These are phyloP conservation scores for Fagus crenata DNA, from an alignment of 306 rosid species.

Conservation along the genomic window DNA sequence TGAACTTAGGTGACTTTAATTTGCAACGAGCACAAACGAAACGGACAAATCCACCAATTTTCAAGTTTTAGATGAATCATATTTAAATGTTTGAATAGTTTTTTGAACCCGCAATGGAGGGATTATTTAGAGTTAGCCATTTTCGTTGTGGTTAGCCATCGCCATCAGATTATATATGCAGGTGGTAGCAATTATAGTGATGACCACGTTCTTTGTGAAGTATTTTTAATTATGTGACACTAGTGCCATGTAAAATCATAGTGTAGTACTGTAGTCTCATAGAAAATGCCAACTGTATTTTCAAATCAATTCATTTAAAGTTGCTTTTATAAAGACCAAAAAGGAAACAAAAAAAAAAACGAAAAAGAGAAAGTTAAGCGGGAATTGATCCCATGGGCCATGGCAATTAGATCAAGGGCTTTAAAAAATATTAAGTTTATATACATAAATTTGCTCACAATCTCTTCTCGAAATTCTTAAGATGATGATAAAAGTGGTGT, in stretches of 20 bases:
- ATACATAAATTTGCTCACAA: no score
- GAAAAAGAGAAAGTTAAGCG: not conserved
- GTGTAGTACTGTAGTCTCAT: not conserved
- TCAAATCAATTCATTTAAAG: not conserved
- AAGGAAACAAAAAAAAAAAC: not conserved
- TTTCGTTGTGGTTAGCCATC: not conserved
- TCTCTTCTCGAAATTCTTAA: no score
- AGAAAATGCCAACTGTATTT: not conserved
- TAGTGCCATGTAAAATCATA: no score
- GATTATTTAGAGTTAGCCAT: not conserved
- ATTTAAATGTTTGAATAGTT: not conserved
- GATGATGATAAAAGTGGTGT: no score
- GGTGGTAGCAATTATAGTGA: not conserved
- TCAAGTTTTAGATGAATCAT: not conserved
- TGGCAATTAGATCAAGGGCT: no score
- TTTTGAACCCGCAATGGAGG: not conserved
- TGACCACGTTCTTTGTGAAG: not conserved
- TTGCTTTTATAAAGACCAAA: not conserved
- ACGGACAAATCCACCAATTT: conserved; percentile 28
- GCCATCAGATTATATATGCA: not conserved
- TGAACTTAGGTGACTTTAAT: not conserved
- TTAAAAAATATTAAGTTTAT: no score
- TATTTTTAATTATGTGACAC: no score
- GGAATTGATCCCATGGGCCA: not conserved
- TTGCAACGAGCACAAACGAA: conserved; percentile 9